Percentiles rank a stretch among this genome's conserved stretches.
Evolutionary conservation across 225 moss, liverwort and hornwort species (phyloP).

Genomic region (Pleurozium schreberi): DNA sequence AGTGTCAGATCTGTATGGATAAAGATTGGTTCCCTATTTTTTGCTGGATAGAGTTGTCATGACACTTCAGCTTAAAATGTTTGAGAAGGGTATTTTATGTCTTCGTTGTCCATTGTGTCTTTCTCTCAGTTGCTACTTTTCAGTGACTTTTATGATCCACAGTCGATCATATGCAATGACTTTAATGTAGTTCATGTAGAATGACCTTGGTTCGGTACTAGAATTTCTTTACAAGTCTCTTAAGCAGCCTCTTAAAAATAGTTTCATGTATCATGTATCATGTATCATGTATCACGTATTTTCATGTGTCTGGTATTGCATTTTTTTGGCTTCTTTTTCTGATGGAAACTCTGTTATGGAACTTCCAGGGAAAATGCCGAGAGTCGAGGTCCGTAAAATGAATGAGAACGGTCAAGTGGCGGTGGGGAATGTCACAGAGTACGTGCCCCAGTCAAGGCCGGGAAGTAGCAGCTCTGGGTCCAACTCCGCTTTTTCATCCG

Average conservation of each 20-base stretch:
- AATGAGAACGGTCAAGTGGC: constrained; percentile 54
- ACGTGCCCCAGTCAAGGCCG: constrained; percentile 20
- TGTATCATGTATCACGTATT: no score
- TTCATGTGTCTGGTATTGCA: neutral
- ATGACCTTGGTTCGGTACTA: neutral
- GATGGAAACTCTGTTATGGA: neutral
- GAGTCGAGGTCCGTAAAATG: constrained; percentile 81
- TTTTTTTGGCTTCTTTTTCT: neutral
- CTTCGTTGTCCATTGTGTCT: neutral
- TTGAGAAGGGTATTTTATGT: neutral
- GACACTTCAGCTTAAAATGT: neutral
- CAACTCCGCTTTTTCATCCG: constrained; percentile 19
- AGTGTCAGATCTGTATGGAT: neutral
- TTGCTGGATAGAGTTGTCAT: no score
- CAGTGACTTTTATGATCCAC: neutral
- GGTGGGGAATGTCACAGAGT: constrained; percentile 48
- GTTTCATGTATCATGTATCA: no score
- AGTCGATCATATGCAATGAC: neutral
- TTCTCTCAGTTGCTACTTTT: neutral
- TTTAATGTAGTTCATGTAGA: neutral
- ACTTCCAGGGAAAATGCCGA: constrained; percentile 55
- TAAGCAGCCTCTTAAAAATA: no score
- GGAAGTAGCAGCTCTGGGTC: constrained; percentile 26
- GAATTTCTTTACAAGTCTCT: neutral
- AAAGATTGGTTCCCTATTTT: neutral